Conservation (phyloP, 495 filamentous ascomycete species). For the Hypomontagnella monticulosa region DNA sequence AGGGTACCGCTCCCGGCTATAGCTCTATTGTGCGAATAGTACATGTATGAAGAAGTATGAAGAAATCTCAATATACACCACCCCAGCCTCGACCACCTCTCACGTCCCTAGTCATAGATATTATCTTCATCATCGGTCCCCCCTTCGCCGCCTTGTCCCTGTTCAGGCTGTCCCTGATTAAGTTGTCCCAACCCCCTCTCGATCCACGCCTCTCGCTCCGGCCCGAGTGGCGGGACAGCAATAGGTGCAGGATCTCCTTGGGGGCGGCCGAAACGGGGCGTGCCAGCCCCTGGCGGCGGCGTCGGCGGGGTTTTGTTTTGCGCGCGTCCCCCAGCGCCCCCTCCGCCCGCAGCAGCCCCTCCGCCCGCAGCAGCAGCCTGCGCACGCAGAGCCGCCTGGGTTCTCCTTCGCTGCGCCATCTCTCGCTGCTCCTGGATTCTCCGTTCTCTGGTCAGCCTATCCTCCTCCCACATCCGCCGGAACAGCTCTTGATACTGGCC, state of each 20-base stretch:
- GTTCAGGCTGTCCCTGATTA: too few relatives aligned
- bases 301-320: too few relatives aligned
- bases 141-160: neutral
- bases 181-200: too few relatives aligned
- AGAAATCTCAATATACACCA: too few relatives aligned
- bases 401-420: conserved; percentile 4
- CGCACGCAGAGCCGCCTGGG: neutral
- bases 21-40: too few relatives aligned
- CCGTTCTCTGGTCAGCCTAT: conserved; percentile 14
- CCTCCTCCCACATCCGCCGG: conserved; percentile 35
- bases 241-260: conserved; percentile 6
- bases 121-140: neutral
- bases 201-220: conserved; percentile 2
- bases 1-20: too few relatives aligned
- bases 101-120: too few relatives aligned
- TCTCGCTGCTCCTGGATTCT: conserved; percentile 1
- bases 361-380: neutral
- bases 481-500: conserved; percentile 32
- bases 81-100: too few relatives aligned
- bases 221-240: conserved; percentile 1
- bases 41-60: too few relatives aligned
- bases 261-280: conserved; percentile 8
- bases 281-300: neutral
- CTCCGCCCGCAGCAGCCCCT: too few relatives aligned
- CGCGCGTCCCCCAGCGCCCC: too few relatives aligned